Base-by-base conservation (phyloP, 2,329 filamentous ascomycete species). In the Alternaria atra region DNA sequence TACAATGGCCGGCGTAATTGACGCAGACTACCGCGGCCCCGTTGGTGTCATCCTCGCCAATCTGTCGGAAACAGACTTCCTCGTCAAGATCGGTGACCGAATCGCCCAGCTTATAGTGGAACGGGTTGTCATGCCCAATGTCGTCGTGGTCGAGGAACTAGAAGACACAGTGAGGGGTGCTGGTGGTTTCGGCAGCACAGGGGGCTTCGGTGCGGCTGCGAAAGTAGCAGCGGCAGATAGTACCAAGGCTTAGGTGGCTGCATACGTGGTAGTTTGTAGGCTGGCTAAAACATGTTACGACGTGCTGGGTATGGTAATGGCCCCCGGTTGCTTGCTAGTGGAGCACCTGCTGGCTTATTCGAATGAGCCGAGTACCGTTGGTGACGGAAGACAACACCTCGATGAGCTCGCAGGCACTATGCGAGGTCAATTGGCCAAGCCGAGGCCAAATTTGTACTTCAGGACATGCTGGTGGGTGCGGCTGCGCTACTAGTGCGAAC, bases 1-100 rank as follows among this genome's bases (percentile, higher is more conserved):
- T 79, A 95, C 92, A 0, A 93, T 96, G 64, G 95, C 95, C 0
- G 95, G 95, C 55, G 95, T 99, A 66, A 98, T 99, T 72, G 95
- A 99, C 80, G 94, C 94, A 34, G 95, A 99, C 81, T 99, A 99
- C 84, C 88, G 95, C 35, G 95, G 95, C 20, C 91, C 91, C 69
- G 90, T 99, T 73, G 97, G 96, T 84, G 91, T 99, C 27, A 85
- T 99, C 68, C 87, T 99, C 53, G 98, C 98, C 80, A 99, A 99
- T 83, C 90, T 97, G 79, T 86, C 86, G 52, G 93, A 97, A 52
- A 81, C 82, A 40, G 93, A 97, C 77, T 98, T 96, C 76, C 84
- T 82, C 44, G 84, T 99, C 68, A 90, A 90, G 74, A 89, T 91
- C 75, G 94, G 94, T 51, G 95, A 99, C 80, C 90, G 95, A 54